phyloP scores from a whole-genome alignment of 140 eudicot genomes.

The Senecio squalidus region DNA sequence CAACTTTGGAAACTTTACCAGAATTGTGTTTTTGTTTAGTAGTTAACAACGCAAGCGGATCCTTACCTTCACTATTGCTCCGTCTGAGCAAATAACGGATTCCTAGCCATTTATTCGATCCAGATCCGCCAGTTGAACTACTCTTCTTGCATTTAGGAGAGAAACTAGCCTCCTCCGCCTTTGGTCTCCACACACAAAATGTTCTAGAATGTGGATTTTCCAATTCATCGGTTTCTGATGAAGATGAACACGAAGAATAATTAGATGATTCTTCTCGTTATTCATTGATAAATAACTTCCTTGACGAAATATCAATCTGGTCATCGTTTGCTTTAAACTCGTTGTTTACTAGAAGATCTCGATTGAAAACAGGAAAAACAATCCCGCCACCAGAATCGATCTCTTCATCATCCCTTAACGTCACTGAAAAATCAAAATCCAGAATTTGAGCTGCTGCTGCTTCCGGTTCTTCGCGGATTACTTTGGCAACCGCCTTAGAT shows the following conservation, averaged over 20 bases:
- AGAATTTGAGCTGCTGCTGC: neutral
- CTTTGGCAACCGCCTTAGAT: conserved; percentile 28
- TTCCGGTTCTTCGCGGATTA: conserved; percentile 3
- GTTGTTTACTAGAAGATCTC: neutral
- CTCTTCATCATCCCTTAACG: neutral
- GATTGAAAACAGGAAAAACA: conserved; percentile 14
- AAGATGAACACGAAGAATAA: conserved; percentile 33
- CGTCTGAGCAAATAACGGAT: conserved; percentile 40
- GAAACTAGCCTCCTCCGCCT: too few species aligned
- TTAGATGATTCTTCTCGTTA: too few species aligned
- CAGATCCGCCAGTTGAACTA: conserved; percentile 40
- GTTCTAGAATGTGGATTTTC: conserved; percentile 38
- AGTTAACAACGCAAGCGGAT: conserved; percentile 30
- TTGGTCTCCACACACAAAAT: conserved; percentile 54
- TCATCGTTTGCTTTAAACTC: neutral
- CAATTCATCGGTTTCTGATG: conserved; percentile 47
- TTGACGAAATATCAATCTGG: conserved; percentile 4
- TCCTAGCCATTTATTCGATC: conserved; percentile 46
- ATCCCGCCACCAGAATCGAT: neutral
- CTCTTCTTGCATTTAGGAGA: conserved; percentile 44
- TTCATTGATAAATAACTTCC: conserved; percentile 17
- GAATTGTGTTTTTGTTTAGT: conserved; percentile 1
- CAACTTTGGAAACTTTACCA: neutral
- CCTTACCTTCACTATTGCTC: conserved; percentile 72
- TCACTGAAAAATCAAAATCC: conserved; percentile 29